These are phyloP conservation scores for Galerina sulciceps DNA, from an alignment of 768 basidiomycete genomes.

Conservation along the genomic window DNA sequence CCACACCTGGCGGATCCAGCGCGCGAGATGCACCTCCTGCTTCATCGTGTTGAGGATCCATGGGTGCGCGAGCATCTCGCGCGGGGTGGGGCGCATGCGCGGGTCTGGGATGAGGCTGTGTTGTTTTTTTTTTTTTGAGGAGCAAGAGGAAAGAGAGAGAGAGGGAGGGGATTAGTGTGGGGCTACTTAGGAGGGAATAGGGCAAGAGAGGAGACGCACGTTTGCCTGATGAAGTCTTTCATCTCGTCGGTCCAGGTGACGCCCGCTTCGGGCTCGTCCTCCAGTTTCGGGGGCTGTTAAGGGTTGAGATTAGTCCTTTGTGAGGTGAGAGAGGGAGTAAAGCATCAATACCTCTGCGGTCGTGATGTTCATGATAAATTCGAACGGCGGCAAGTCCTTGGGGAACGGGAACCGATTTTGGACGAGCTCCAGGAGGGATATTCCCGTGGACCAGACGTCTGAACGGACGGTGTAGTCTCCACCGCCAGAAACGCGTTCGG, in stretches of 20 bases:
- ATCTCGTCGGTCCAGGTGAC: constrained; percentile 81
- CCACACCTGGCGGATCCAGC: constrained; percentile 30
- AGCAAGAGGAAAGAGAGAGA: neutral
- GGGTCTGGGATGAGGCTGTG: constrained; percentile 41
- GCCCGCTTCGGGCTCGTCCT: constrained; percentile 62
- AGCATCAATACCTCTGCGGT: constrained; percentile 57
- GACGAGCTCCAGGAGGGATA: constrained; percentile 91
- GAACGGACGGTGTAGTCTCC: constrained; percentile 90
- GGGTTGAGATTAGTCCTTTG: neutral
- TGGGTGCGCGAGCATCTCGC: constrained; percentile 61
- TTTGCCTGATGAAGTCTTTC: constrained; percentile 88
- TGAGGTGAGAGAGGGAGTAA: no score
- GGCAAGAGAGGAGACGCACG: constrained; percentile 56
- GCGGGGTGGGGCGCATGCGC: constrained; percentile 72
- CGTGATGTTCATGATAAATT: constrained; percentile 87
- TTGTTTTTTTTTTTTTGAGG: neutral
- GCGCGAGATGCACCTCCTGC: constrained; percentile 25
- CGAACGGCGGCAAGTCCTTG: constrained; percentile 85
- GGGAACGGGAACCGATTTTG: constrained; percentile 96
- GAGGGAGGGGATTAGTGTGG: neutral
- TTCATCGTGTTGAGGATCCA: constrained; percentile 23
- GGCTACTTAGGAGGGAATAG: no score
- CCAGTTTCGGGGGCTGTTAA: constrained; percentile 72
- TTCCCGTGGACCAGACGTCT: constrained; percentile 97
- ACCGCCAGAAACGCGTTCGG: constrained; percentile 89